Base-by-base conservation (phyloP, 495 filamentous ascomycete genomes). In the Neurospora terricola region DNA sequence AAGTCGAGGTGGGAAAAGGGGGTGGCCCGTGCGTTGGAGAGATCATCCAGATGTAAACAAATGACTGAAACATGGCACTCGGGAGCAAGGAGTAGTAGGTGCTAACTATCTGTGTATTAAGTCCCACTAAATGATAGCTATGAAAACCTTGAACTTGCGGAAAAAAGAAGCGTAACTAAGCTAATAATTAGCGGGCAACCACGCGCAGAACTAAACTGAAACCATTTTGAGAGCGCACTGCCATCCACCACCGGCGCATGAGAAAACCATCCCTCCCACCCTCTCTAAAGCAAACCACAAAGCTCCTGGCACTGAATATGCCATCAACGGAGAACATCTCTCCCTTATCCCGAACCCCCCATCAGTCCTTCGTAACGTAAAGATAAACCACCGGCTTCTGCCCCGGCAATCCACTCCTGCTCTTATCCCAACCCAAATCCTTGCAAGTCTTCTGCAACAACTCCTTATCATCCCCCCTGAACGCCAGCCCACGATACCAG, bases 331-430 rank as follows among this genome's bases (percentile, higher is more conserved):
- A n/a, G n/a, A n/a, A n/a, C n/a, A n/a, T n/a, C n/a, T n/a, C n/a
- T n/a, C n/a, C 45, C 5, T 23, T 10, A 54, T 5, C 5, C 1
- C 1, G 4, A 18, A 23, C 8, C 23, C 38, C 14, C 3, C 4
- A 21, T 77, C 75, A 84, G 39, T 80, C 82, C 72, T 81, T 83
- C 16, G 78, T 80, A 37, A 84, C 72, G 75, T 82, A 84, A 5
- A 84, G 71, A 76, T 80, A 83, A 71, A 82, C 75, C 2, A 81
- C 79, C 2, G 80, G 80, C 77, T 83, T 84, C 76, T 79, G 77
- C 21, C 80, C 78, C 0, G 77, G 73, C 5, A 75, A 73, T 0
- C 83, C 83, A 0, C 76, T 78, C 6, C 83, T 77, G n/a, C 75
- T 76, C 21, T 68, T 69, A 54, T 83, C 81, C 83, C 82, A 84